Evolutionary conservation across 768 basidiomycete genomes (phyloP).

Genomic region (Hypholoma fasciculare): DNA sequence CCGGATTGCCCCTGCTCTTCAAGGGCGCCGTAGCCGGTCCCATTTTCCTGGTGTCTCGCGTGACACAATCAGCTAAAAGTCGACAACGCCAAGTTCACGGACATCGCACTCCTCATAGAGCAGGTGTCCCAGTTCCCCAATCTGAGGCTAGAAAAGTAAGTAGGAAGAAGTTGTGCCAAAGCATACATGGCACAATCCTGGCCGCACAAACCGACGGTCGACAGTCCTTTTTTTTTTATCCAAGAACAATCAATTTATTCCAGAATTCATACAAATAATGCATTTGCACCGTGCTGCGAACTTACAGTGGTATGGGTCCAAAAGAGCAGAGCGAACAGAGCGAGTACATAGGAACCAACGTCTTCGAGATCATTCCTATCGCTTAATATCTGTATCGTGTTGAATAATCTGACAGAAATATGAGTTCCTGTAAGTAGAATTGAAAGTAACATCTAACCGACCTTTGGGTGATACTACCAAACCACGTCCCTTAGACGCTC

Average conservation of each 20-base stretch:
- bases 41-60: too few species aligned
- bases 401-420: conserved; percentile 37
- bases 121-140: not conserved
- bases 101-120: not conserved
- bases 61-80: not conserved
- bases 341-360: not conserved
- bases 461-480: conserved; percentile 96
- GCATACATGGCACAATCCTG: too few species aligned
- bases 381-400: conserved; percentile 42
- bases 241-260: too few species aligned
- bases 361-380: not conserved
- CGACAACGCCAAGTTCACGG: not conserved
- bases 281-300: too few species aligned
- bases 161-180: too few species aligned
- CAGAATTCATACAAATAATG: too few species aligned
- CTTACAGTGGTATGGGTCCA: not conserved
- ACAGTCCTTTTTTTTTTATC: too few species aligned
- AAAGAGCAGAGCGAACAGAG: not conserved
- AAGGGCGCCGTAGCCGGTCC: too few species aligned
- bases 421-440: not conserved
- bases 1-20: too few species aligned
- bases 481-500: conserved; percentile 97
- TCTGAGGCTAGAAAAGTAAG: not conserved
- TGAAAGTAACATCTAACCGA: conserved; percentile 27
- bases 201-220: too few species aligned